phyloP scores from a whole-genome alignment of 1,284 basidiomycete genomes.

The Chondrostereum purpureum region DNA sequence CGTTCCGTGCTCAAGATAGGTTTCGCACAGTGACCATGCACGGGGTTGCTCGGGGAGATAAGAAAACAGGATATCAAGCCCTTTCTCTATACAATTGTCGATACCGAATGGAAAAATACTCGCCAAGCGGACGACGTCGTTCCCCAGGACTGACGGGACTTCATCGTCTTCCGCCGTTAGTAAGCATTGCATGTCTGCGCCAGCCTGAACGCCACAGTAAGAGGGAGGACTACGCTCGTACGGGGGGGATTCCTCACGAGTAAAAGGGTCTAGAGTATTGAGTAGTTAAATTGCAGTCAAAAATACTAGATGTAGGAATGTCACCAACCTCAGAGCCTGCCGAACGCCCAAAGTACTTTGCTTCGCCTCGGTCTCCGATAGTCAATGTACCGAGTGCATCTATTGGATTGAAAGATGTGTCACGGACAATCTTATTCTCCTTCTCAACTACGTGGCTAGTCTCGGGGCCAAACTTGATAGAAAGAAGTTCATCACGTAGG shows the following conservation, averaged over 20 bases:
- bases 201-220: slow-evolving; percentile 31
- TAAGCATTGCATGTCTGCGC: slow-evolving; percentile 45
- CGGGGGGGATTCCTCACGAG: not conserved
- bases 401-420: slow-evolving; percentile 21
- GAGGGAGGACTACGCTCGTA: not conserved
- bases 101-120: slow-evolving; percentile 39
- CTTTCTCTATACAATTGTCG: slow-evolving; percentile 27
- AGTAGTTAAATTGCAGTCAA: too few species aligned
- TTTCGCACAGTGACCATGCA: slow-evolving; percentile 61
- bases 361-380: slow-evolving; percentile 53
- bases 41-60: slow-evolving; percentile 48
- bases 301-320: too few species aligned
- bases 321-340: slow-evolving; percentile 43
- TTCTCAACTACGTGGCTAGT: slow-evolving; percentile 20
- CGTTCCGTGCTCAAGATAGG: slow-evolving; percentile 56
- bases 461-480: slow-evolving; percentile 53
- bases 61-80: slow-evolving; percentile 36
- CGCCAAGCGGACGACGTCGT: slow-evolving; percentile 37
- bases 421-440: slow-evolving; percentile 19
- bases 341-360: slow-evolving; percentile 65
- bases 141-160: slow-evolving; percentile 24
- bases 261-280: not conserved
- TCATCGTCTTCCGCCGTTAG: slow-evolving; percentile 28
- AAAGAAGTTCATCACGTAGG: slow-evolving; percentile 53
- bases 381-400: slow-evolving; percentile 54